Evolutionary conservation across 2,329 filamentous ascomycete species (phyloP).

Genomic region (Nigrospora osmanthi): DNA sequence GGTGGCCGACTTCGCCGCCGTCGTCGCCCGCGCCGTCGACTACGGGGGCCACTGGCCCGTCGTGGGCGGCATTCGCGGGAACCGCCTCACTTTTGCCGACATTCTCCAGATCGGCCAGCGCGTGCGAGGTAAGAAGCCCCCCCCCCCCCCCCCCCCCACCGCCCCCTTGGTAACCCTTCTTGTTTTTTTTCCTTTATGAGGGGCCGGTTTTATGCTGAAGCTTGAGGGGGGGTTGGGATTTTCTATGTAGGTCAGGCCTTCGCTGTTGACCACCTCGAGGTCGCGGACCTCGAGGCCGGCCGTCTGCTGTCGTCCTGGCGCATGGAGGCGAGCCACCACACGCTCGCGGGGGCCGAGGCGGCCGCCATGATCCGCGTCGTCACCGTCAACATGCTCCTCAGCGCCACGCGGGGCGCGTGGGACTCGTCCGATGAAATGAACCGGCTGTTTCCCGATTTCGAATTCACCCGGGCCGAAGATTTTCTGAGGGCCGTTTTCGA

Average conservation of each 20-base stretch:
- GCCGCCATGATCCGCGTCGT: conserved; percentile 26
- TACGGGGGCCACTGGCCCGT: conserved; percentile 34
- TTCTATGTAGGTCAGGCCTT: conserved; percentile 23
- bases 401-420: conserved; percentile 32
- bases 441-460: conserved; percentile 31
- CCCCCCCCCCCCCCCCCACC: too few relatives aligned
- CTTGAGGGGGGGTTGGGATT: too few relatives aligned
- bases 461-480: conserved; percentile 29
- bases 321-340: conserved; percentile 16
- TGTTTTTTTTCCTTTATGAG: too few relatives aligned
- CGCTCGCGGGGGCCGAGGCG: conserved; percentile 25
- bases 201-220: too few relatives aligned
- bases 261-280: conserved; percentile 32
- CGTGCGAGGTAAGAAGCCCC: conserved; percentile 27
- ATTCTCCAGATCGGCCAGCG: conserved; percentile 30
- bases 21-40: conserved; percentile 31
- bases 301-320: conserved; percentile 31
- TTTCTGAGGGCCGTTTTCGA: conserved; percentile 28
- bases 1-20: conserved; percentile 30
- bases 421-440: conserved; percentile 35
- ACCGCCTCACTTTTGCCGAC: conserved; percentile 23
- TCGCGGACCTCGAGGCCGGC: conserved; percentile 38
- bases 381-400: conserved; percentile 31
- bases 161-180: too few relatives aligned
- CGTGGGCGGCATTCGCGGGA: conserved; percentile 30